A percentile compares a stretch with the other conserved stretches of the same genome.
phyloP scores from a whole-genome alignment of 148 eudicot genomes.

The Rhododendron williamsianum region DNA sequence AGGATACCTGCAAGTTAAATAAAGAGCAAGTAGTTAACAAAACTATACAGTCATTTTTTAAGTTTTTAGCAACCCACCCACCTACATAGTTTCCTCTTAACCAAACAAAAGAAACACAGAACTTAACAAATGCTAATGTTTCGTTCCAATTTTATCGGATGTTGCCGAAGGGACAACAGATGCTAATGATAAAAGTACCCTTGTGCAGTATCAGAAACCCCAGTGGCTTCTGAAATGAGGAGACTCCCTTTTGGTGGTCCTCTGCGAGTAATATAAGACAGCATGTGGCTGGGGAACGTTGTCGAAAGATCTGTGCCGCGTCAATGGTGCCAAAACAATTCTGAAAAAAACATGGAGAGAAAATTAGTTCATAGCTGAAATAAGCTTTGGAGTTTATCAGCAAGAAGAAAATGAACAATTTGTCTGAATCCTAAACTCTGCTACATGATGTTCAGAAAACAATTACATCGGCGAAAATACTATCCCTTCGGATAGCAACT shows the following conservation, averaged over 20 bases:
- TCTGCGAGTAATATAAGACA: constrained; percentile 34
- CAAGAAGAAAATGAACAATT: not conserved
- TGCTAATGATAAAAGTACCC: not conserved
- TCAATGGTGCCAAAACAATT: constrained; percentile 26
- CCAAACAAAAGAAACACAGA: too few relatives aligned
- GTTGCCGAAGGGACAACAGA: too few relatives aligned
- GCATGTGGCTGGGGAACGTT: constrained; percentile 45
- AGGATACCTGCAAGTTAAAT: constrained; percentile 17
- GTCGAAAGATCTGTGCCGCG: constrained; percentile 36
- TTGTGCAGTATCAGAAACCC: constrained; percentile 38
- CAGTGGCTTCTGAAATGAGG: constrained; percentile 32
- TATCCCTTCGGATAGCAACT: too few relatives aligned
- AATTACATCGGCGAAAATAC: too few relatives aligned
- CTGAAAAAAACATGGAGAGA: not conserved
- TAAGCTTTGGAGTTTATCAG: not conserved
- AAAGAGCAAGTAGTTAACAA: not conserved
- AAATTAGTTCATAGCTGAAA: not conserved
- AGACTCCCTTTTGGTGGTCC: constrained; percentile 20
- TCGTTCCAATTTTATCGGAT: too few relatives aligned
- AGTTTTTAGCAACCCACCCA: not conserved
- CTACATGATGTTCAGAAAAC: too few relatives aligned
- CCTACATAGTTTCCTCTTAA: too few relatives aligned
- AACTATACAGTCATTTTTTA: not conserved
- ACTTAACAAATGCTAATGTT: not conserved
- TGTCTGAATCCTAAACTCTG: too few relatives aligned